Percentiles rank a stretch among this genome's conserved stretches.
Conservation (phyloP, 179 eudicot species). For the Beta macrorhiza region DNA sequence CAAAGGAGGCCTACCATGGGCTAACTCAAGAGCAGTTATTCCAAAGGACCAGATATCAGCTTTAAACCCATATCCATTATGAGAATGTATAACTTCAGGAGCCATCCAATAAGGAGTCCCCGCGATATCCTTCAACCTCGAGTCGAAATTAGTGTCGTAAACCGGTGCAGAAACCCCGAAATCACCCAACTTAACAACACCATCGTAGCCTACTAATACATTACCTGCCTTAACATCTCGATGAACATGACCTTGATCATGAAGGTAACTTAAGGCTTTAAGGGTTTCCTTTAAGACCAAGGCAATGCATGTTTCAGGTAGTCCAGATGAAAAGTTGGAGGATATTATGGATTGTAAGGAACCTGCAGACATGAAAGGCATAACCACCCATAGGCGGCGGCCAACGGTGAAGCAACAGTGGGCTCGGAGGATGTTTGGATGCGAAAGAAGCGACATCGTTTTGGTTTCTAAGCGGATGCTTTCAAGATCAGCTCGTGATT, state of each 20-base stretch:
- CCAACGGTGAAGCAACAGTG: constrained; percentile 72
- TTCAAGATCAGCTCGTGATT: constrained; percentile 51
- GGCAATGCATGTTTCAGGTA: constrained; percentile 57
- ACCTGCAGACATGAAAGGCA: constrained; percentile 84
- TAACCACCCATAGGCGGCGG: constrained; percentile 65
- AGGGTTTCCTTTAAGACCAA: constrained; percentile 53
- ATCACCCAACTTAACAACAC: constrained; percentile 59
- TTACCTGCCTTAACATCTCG: constrained; percentile 80
- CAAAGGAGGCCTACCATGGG: constrained; percentile 77
- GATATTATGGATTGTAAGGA: constrained; percentile 64
- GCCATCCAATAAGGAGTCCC: constrained; percentile 93
- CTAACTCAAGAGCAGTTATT: constrained; percentile 69
- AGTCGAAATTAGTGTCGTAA: constrained; percentile 37
- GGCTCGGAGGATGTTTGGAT: constrained; percentile 68
- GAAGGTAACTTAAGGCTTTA: constrained; percentile 57
- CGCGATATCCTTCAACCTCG: constrained; percentile 42
- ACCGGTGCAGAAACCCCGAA: constrained; percentile 76
- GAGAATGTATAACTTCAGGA: constrained; percentile 73
- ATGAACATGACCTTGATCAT: constrained; percentile 73
- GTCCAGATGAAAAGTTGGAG: constrained; percentile 50
- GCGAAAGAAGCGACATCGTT: constrained; percentile 64
- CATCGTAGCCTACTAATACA: constrained; percentile 55
- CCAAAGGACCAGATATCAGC: constrained; percentile 92
- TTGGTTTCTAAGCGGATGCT: constrained; percentile 54
- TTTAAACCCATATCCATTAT: constrained; percentile 58